phyloP scores from a whole-genome alignment of 345 rosid genomes.

The Theobroma cacao region DNA sequence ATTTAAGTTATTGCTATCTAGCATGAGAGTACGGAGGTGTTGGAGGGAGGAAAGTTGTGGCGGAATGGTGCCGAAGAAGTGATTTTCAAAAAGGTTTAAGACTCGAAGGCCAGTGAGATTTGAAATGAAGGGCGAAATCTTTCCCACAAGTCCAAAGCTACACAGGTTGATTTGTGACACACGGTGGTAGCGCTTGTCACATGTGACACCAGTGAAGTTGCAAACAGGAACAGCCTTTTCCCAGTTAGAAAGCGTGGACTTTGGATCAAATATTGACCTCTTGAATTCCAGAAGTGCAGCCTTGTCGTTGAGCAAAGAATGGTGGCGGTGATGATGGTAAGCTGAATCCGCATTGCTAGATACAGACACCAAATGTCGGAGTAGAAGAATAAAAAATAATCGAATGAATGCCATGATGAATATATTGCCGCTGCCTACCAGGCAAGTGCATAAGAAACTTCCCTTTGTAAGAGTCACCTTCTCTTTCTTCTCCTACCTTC shows the following conservation, averaged over 20 bases:
- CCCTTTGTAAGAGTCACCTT: background rate
- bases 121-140: constrained; percentile 38
- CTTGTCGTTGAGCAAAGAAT: constrained; percentile 38
- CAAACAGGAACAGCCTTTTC: constrained; percentile 32
- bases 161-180: constrained; percentile 29
- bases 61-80: constrained; percentile 43
- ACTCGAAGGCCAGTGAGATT: constrained; percentile 44
- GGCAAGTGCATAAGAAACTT: background rate
- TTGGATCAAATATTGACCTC: constrained; percentile 30
- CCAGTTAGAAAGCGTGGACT: constrained; percentile 41
- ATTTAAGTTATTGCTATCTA: constrained; percentile 29
- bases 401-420: background rate
- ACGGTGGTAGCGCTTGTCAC: constrained; percentile 31
- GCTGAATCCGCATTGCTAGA: constrained; percentile 14
- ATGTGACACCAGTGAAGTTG: constrained; percentile 40
- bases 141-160: constrained; percentile 24
- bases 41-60: constrained; percentile 36
- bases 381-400: background rate
- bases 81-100: constrained; percentile 30
- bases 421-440: background rate
- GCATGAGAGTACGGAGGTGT: constrained; percentile 23
- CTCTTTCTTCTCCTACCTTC: background rate
- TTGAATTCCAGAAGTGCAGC: constrained; percentile 50
- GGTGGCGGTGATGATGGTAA: constrained; percentile 15
- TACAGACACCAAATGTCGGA: background rate